A percentile compares a stretch with the other conserved stretches of the same genome.
These are phyloP conservation scores for Lentinula guzmanii DNA, from an alignment of 768 basidiomycete species.

Conservation along the genomic window DNA sequence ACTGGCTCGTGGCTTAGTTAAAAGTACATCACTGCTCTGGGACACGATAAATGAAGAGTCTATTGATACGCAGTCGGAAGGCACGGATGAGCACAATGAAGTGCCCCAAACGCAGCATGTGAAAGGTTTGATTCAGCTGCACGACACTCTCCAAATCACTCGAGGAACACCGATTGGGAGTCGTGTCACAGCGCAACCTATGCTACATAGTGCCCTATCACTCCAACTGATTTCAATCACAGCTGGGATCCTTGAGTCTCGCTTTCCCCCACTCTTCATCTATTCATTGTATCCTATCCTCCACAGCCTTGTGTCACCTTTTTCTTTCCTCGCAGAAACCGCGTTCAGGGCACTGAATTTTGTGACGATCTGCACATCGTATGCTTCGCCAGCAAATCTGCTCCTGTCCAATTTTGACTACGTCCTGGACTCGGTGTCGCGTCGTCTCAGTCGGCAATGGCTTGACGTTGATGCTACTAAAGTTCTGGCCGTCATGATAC, in stretches of 20 bases:
- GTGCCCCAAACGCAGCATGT: slow-evolving; percentile 47
- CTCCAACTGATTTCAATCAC: slow-evolving; percentile 72
- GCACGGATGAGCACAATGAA: slow-evolving; percentile 17
- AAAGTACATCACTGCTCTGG: slow-evolving; percentile 68
- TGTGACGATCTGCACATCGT: slow-evolving; percentile 71
- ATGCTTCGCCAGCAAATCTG: slow-evolving; percentile 85
- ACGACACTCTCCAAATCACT: slow-evolving; percentile 50
- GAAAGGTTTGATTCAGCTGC: slow-evolving; percentile 59
- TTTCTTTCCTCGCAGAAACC: slow-evolving; percentile 63
- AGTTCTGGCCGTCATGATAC: slow-evolving; percentile 79
- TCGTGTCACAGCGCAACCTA: slow-evolving; percentile 36
- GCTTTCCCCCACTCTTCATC: slow-evolving; percentile 70
- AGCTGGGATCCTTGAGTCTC: slow-evolving; percentile 65
- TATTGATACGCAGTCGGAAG: slow-evolving; percentile 2
- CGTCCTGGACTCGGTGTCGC: slow-evolving; percentile 84
- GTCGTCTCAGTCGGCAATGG: slow-evolving; percentile 72
- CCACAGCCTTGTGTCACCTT: slow-evolving; percentile 74
- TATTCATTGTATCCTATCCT: slow-evolving; percentile 82
- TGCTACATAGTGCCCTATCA: slow-evolving; percentile 64
- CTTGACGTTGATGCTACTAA: slow-evolving; percentile 86
- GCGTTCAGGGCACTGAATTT: slow-evolving; percentile 68
- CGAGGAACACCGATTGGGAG: slow-evolving; percentile 24
- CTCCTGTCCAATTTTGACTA: slow-evolving; percentile 96
- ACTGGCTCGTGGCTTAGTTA: slow-evolving; percentile 55
- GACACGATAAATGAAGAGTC: slow-evolving; percentile 36